Evolutionary conservation across 768 basidiomycete species (phyloP).

Genomic region (Lanmaoa pseudosensibilis): DNA sequence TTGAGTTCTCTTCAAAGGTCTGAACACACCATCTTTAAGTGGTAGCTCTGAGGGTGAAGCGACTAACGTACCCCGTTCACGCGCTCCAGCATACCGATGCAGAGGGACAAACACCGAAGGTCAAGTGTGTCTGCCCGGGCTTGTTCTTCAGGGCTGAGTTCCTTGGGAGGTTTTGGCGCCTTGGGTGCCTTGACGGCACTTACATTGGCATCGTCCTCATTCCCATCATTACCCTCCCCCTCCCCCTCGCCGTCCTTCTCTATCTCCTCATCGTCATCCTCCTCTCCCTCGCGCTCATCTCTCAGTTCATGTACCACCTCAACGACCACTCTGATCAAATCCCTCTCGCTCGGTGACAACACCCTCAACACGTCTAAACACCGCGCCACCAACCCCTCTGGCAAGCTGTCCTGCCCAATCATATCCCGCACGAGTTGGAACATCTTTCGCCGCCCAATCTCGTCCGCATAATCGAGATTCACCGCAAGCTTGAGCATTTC

Average conservation of each 20-base stretch:
- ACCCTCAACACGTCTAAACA: constrained; percentile 83
- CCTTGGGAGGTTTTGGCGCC: constrained; percentile 30
- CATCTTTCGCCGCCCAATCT: constrained; percentile 88
- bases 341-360: constrained; percentile 72
- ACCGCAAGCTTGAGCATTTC: constrained; percentile 81
- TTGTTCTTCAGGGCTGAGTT: constrained; percentile 60
- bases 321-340: constrained; percentile 85
- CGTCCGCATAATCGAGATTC: constrained; percentile 87
- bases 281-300: constrained; percentile 42
- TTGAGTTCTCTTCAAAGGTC: constrained; percentile 68
- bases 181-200: constrained; percentile 16
- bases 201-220: constrained; percentile 2
- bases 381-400: constrained; percentile 63
- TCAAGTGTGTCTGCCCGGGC: constrained; percentile 62
- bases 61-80: constrained; percentile 69
- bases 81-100: constrained; percentile 82
- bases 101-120: constrained; percentile 70
- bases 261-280: constrained; percentile 41
- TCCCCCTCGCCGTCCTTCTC: constrained; percentile 34
- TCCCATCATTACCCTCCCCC: constrained; percentile 18
- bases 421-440: constrained; percentile 83
- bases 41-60: not conserved
- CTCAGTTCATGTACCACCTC: constrained; percentile 84
- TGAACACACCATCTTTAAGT: constrained; percentile 15
- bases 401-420: constrained; percentile 70